Evolutionary conservation across 805 yeast species (phyloP).

Genomic region (Candida odintsovae): DNA sequence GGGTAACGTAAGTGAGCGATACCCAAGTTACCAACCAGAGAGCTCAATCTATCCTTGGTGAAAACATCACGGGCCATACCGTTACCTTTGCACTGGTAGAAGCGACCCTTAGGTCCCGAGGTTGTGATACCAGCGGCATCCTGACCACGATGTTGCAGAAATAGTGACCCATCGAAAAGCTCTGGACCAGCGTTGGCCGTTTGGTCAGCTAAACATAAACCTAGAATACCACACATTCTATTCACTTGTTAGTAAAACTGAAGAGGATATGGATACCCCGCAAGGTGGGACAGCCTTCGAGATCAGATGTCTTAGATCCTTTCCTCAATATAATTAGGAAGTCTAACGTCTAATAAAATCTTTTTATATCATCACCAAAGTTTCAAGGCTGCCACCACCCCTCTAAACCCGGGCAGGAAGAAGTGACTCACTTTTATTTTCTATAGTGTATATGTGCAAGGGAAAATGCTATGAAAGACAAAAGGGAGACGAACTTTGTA

Average conservation of each 20-base stretch:
- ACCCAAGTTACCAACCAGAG: constrained; percentile 91
- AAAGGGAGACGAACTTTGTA: background rate
- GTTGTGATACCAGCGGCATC: constrained; percentile 99
- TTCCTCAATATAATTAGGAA: constrained; percentile 26
- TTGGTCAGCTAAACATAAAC: constrained; percentile 77
- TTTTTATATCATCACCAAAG: constrained; percentile 15
- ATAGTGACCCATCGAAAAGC: constrained; percentile 86
- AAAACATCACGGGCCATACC: constrained; percentile 99
- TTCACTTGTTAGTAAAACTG: constrained; percentile 3
- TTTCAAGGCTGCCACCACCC: background rate
- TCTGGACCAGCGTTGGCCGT: constrained; percentile 76
- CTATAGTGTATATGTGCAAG: background rate
- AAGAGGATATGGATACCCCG: background rate
- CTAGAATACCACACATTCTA: constrained; percentile 91
- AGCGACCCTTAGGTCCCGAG: constrained; percentile 87
- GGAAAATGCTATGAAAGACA: background rate
- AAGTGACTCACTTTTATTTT: background rate
- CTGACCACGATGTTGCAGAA: constrained; percentile 95
- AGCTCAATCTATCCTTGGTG: constrained; percentile 71
- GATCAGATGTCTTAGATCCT: constrained; percentile 18
- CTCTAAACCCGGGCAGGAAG: background rate
- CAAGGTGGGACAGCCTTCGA: background rate
- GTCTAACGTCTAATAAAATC: constrained; percentile 27
- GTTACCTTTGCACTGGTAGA: constrained; percentile 96
- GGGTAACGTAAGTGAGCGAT: constrained; percentile 94